A percentile compares a stretch with the other conserved stretches of the same genome.
These are phyloP conservation scores for Lactarius deliciosus DNA, from an alignment of 768 basidiomycete genomes.

Conservation along the genomic window DNA sequence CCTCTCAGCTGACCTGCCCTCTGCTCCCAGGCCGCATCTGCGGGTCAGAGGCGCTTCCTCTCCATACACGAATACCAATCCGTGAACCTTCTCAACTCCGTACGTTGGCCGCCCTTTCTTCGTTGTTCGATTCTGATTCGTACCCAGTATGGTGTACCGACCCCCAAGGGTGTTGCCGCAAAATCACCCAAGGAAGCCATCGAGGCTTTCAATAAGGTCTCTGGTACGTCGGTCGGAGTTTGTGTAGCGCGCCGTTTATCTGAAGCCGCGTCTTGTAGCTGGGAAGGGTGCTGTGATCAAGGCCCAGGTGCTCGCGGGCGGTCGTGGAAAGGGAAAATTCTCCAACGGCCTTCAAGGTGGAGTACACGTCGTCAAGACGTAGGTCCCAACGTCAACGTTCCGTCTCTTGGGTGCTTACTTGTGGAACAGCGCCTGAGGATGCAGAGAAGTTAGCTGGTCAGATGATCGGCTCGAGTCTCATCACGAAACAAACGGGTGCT, in stretches of 20 bases:
- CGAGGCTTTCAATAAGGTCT: slow-evolving; percentile 85
- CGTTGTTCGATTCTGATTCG: not conserved
- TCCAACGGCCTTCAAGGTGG: slow-evolving; percentile 96
- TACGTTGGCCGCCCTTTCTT: slow-evolving; percentile 39
- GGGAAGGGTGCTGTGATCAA: slow-evolving; percentile 88
- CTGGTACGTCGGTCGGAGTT: slow-evolving; percentile 41
- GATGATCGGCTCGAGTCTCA: slow-evolving; percentile 94
- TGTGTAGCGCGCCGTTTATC: not conserved
- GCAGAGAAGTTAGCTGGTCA: slow-evolving; percentile 83
- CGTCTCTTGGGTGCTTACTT: slow-evolving; percentile 18
- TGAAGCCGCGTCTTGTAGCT: slow-evolving; percentile 44
- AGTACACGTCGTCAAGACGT: slow-evolving; percentile 93
- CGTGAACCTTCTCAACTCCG: slow-evolving; percentile 90
- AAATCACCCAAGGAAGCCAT: slow-evolving; percentile 88
- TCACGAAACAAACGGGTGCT: slow-evolving; percentile 98
- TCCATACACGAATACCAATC: slow-evolving; percentile 99
- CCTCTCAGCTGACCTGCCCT: slow-evolving; percentile 19
- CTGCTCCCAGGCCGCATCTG: slow-evolving; percentile 56
- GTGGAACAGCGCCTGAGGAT: slow-evolving; percentile 67
- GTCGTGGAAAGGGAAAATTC: slow-evolving; percentile 97
- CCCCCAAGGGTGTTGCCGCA: slow-evolving; percentile 87
- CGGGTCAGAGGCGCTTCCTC: slow-evolving; percentile 85
- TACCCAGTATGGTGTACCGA: slow-evolving; percentile 92
- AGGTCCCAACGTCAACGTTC: slow-evolving; percentile 25
- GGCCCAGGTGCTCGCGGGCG: slow-evolving; percentile 98